Percentiles rank a stretch among this genome's conserved stretches.
These are phyloP conservation scores for Boechera stricta DNA, from an alignment of 345 rosid genomes.

Conservation along the genomic window DNA sequence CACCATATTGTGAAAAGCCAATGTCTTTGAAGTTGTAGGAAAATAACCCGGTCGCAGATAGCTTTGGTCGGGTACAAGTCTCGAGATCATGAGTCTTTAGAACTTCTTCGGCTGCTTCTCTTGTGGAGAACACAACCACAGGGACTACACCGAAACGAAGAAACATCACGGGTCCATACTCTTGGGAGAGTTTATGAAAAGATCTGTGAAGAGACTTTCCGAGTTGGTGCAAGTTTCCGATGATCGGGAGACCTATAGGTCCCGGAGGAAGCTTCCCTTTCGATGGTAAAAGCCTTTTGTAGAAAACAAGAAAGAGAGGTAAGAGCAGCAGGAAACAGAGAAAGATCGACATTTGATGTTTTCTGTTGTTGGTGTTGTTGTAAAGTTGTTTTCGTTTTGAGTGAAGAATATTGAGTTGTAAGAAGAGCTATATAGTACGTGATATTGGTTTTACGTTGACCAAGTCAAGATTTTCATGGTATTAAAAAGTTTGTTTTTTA, in stretches of 20 bases:
- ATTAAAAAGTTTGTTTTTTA: too few species aligned
- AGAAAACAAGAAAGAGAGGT: not conserved
- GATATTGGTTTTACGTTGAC: constrained; percentile 14
- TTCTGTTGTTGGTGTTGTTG: not conserved
- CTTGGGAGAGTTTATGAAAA: constrained; percentile 44
- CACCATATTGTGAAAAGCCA: not conserved
- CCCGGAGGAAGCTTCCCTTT: constrained; percentile 47
- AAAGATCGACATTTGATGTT: constrained; percentile 6
- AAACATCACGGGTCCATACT: constrained; percentile 58
- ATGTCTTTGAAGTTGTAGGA: constrained; percentile 3
- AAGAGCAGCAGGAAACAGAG: not conserved
- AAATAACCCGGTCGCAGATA: not conserved
- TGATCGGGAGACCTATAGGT: constrained; percentile 50
- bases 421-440: constrained; percentile 7
- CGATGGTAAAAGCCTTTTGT: constrained; percentile 1
- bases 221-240: constrained; percentile 57
- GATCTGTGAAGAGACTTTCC: constrained; percentile 48
- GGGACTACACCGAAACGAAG: constrained; percentile 46
- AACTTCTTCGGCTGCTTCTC: not conserved
- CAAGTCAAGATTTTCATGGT: not conserved
- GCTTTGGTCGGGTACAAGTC: constrained; percentile 10
- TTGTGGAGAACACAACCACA: not conserved
- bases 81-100: not conserved
- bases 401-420: constrained; percentile 15
- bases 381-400: constrained; percentile 15